Percentiles rank a stretch among this genome's conserved stretches.
Evolutionary conservation across 371 early-diverging fungal species (phyloP).

Genomic region (Mucor sp.): DNA sequence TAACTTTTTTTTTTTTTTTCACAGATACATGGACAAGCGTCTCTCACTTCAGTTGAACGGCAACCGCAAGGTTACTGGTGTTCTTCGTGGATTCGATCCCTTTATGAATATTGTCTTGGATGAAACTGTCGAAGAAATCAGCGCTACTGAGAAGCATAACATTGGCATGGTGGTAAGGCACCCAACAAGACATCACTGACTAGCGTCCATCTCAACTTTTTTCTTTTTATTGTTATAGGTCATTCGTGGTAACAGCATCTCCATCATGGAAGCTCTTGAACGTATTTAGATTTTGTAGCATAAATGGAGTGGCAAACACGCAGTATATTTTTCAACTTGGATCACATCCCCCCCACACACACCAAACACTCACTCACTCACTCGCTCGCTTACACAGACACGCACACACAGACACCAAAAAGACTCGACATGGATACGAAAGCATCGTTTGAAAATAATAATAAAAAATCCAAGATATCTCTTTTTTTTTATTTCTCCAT

Average conservation of each 20-base stretch:
- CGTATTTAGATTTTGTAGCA: slow-evolving; percentile 55
- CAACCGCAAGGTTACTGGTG: slow-evolving; percentile 87
- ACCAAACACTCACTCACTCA: too few species aligned
- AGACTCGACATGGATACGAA: not conserved
- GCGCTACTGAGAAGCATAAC: slow-evolving; percentile 64
- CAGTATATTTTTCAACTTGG: not conserved
- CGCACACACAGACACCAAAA: not conserved
- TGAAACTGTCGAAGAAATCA: slow-evolving; percentile 85
- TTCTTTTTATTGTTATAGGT: slow-evolving; percentile 56
- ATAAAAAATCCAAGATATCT: not conserved
- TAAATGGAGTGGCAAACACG: not conserved
- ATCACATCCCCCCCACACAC: not conserved
- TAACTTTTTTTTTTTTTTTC: too few species aligned
- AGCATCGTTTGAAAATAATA: not conserved
- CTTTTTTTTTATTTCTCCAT: not conserved
- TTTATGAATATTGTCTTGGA: slow-evolving; percentile 99
- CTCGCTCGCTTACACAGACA: not conserved
- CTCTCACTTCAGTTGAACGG: slow-evolving; percentile 92
- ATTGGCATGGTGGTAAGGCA: slow-evolving; percentile 88
- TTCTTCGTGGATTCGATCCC: slow-evolving; percentile 96
- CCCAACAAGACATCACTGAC: not conserved
- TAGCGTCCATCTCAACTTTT: not conserved
- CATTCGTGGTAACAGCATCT: slow-evolving; percentile 94
- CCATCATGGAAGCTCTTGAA: slow-evolving; percentile 90
- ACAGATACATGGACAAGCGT: slow-evolving; percentile 96